Percentiles rank a stretch among this genome's conserved stretches.
Evolutionary conservation across 768 basidiomycete species (phyloP).

Genomic region (Lentinula lateritia): DNA sequence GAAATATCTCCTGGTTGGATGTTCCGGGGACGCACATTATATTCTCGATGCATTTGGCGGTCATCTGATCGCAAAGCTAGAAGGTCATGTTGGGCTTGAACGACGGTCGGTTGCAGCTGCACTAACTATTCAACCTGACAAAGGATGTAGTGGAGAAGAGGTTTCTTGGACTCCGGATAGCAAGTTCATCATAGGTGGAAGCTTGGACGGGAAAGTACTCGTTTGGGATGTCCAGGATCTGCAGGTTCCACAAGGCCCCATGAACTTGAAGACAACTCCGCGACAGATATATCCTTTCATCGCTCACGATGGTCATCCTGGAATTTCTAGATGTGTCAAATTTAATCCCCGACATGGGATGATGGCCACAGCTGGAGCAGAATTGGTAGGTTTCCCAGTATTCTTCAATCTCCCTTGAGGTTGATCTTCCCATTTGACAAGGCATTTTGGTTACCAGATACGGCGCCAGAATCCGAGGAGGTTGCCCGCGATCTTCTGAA

Average conservation of each 20-base stretch:
- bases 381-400: slow-evolving; percentile 50
- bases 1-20: slow-evolving; percentile 86
- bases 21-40: slow-evolving; percentile 90
- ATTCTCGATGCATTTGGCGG: slow-evolving; percentile 90
- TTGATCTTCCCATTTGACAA: slow-evolving; percentile 12
- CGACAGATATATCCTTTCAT: slow-evolving; percentile 35
- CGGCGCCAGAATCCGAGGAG: slow-evolving; percentile 62
- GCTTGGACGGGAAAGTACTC: slow-evolving; percentile 76
- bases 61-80: slow-evolving; percentile 74
- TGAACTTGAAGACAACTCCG: slow-evolving; percentile 52
- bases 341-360: slow-evolving; percentile 90
- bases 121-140: slow-evolving; percentile 58
- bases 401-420: neutral
- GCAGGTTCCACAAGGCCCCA: slow-evolving; percentile 41
- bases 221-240: slow-evolving; percentile 83
- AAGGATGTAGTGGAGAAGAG: slow-evolving; percentile 89
- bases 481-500: slow-evolving; percentile 65
- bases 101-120: slow-evolving; percentile 47
- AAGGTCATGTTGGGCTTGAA: slow-evolving; percentile 82
- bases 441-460: slow-evolving; percentile 52
- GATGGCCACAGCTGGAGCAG: slow-evolving; percentile 80
- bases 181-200: slow-evolving; percentile 82
- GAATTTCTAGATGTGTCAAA: slow-evolving; percentile 77
- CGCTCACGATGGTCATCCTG: slow-evolving; percentile 73
- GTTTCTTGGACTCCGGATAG: slow-evolving; percentile 94